These are phyloP conservation scores for Celoporthe dispersa DNA, from an alignment of 2,329 filamentous ascomycete genomes.

Conservation along the genomic window DNA sequence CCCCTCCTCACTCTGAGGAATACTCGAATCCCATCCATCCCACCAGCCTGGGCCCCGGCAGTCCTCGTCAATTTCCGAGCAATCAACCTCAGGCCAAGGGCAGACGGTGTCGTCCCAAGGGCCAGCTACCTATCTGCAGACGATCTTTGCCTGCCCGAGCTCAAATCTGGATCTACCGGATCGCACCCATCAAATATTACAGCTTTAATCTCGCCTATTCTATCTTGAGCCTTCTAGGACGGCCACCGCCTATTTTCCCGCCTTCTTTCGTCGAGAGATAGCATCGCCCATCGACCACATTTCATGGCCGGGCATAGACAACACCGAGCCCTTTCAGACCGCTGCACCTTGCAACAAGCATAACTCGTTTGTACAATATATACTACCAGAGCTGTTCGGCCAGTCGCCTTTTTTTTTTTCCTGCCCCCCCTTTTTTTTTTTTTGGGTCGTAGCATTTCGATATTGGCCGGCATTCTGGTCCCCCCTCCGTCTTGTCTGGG, in stretches of 20 bases:
- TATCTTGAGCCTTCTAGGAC: conserved; percentile 24
- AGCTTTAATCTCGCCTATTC: conserved; percentile 31
- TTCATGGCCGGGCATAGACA: neutral
- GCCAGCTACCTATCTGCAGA: conserved; percentile 21
- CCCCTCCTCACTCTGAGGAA: neutral
- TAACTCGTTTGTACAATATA: conserved; percentile 16
- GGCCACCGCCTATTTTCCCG: conserved; percentile 26
- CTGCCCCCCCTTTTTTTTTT: neutral
- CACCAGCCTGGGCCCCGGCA: conserved; percentile 8
- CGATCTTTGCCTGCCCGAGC: conserved; percentile 22
- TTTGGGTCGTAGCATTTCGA: neutral
- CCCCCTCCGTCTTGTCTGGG: neutral
- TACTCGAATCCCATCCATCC: conserved; percentile 4
- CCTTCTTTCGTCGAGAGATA: conserved; percentile 20
- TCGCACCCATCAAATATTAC: conserved; percentile 27
- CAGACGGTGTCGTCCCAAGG: conserved; percentile 14
- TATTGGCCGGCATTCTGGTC: conserved; percentile 5
- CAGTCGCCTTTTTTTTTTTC: neutral
- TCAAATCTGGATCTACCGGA: conserved; percentile 26
- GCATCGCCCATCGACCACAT: neutral
- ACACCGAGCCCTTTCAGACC: neutral
- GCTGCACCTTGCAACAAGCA: conserved; percentile 6
- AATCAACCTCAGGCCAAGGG: conserved; percentile 1
- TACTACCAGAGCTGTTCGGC: neutral
- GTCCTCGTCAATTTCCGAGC: neutral